Conservation (phyloP, 75 land plant species). For the Isoetes taiwanensis region DNA sequence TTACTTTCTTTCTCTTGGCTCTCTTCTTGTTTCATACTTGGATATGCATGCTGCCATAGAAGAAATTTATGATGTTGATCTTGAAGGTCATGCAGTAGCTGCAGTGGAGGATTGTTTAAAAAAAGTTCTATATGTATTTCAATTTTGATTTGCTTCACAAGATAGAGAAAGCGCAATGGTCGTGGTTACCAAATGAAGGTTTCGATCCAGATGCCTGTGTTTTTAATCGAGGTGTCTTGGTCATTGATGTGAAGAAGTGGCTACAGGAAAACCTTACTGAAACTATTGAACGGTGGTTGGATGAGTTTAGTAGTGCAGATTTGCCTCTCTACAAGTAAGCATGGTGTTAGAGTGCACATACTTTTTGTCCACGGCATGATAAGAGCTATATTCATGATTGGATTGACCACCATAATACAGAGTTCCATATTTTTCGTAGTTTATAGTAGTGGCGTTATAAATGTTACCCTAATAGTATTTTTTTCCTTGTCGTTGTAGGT, state of each 20-base stretch:
- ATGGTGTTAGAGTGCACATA: background rate
- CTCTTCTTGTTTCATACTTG: no score
- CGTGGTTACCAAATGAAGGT: slow-evolving; percentile 26
- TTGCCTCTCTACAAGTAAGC: slow-evolving; percentile 18
- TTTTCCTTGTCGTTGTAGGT: slow-evolving; percentile 12
- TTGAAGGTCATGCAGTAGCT: slow-evolving; percentile 26
- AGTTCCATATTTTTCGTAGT: background rate
- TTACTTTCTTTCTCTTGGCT: no score
- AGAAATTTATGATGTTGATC: slow-evolving; percentile 32
- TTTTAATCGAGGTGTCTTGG: slow-evolving; percentile 29
- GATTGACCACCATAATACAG: no score
- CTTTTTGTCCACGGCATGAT: no score
- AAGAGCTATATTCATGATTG: no score
- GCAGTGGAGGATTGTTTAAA: slow-evolving; percentile 47
- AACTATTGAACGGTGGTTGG: slow-evolving; percentile 39
- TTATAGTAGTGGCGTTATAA: background rate
- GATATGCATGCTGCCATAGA: slow-evolving; percentile 48
- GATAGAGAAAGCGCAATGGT: slow-evolving; percentile 31
- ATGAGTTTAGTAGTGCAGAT: slow-evolving; percentile 21
- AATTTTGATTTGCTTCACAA: slow-evolving; percentile 30
- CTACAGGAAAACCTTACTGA: slow-evolving; percentile 25
- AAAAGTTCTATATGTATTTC: slow-evolving; percentile 20
- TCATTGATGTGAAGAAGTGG: slow-evolving; percentile 26
- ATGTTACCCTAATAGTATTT: no score
- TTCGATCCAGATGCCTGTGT: slow-evolving; percentile 33